phyloP scores from a whole-genome alignment of 441 rosid species.

The Geranium incanum region DNA sequence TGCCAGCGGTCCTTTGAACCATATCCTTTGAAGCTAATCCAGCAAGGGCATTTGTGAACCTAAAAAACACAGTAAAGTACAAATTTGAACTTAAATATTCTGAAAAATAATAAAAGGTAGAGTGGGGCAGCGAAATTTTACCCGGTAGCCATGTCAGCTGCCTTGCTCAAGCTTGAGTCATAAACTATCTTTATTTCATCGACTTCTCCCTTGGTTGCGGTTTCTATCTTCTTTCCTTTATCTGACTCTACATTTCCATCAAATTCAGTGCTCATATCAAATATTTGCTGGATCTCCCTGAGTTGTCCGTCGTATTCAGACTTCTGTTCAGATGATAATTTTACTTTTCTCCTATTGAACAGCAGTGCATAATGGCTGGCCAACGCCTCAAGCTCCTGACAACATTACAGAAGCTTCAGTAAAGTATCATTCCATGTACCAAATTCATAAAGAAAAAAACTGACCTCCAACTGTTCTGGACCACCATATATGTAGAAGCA shows the following conservation, averaged over 20 bases:
- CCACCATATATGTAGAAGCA: slow-evolving; percentile 99
- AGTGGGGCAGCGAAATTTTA: slow-evolving; percentile 27
- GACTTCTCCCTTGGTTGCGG: slow-evolving; percentile 46
- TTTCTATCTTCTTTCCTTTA: slow-evolving; percentile 82
- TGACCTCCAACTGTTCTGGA: slow-evolving; percentile 94
- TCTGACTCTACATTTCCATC: slow-evolving; percentile 47
- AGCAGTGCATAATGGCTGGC: slow-evolving; percentile 75
- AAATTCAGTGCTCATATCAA: slow-evolving; percentile 48
- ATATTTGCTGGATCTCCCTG: slow-evolving; percentile 72
- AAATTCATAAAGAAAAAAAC: slow-evolving; percentile 20
- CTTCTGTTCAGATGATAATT: slow-evolving; percentile 71
- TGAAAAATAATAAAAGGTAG: slow-evolving; percentile 10
- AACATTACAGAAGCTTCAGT: slow-evolving; percentile 18
- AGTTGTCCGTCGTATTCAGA: slow-evolving; percentile 63
- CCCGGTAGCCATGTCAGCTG: slow-evolving; percentile 99
- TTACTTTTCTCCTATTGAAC: slow-evolving; percentile 78
- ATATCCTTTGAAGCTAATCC: slow-evolving; percentile 61
- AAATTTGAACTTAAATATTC: not conserved
- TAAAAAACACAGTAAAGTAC: slow-evolving; percentile 31
- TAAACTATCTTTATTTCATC: slow-evolving; percentile 71
- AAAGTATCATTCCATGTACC: slow-evolving; percentile 18
- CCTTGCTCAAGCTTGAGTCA: slow-evolving; percentile 78
- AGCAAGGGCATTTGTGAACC: slow-evolving; percentile 69
- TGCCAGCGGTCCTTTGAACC: slow-evolving; percentile 70
- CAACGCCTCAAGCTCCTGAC: slow-evolving; percentile 89